Evolutionary conservation across 371 early-diverging fungal genomes (phyloP).

Genomic region (Mortierella sp.): DNA sequence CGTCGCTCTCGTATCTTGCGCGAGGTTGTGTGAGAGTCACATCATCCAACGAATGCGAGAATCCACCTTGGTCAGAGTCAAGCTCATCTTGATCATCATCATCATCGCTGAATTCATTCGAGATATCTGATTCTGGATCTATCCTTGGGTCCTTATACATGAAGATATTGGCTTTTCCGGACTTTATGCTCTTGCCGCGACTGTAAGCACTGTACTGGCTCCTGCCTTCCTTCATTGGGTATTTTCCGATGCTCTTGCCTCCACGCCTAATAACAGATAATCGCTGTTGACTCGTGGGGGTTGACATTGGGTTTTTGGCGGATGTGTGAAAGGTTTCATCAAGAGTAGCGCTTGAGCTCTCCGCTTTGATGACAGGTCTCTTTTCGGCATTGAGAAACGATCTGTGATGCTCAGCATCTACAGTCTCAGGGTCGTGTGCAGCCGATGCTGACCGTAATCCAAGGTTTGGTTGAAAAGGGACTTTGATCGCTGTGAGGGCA

Average conservation of each 20-base stretch:
- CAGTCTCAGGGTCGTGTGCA: background rate
- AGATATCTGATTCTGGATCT: slow-evolving; percentile 34
- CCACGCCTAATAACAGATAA: slow-evolving; percentile 25
- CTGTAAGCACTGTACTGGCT: slow-evolving; percentile 4
- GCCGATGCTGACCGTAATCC: background rate
- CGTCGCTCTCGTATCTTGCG: slow-evolving; percentile 21
- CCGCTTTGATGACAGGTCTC: slow-evolving; percentile 12
- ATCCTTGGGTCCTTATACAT: slow-evolving; percentile 14
- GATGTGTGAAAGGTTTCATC: slow-evolving; percentile 36
- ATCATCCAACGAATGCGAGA: background rate
- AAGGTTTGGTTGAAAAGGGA: slow-evolving; percentile 40
- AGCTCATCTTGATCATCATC: background rate
- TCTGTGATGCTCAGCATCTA: background rate
- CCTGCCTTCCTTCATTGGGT: slow-evolving; percentile 19
- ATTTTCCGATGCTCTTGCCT: slow-evolving; percentile 47
- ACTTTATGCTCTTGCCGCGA: slow-evolving; percentile 34
- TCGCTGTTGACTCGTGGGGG: slow-evolving; percentile 23
- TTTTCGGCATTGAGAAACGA: slow-evolving; percentile 8
- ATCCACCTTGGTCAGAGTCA: background rate
- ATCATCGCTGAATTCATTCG: slow-evolving; percentile 23
- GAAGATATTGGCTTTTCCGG: slow-evolving; percentile 33
- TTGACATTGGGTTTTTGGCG: slow-evolving; percentile 44
- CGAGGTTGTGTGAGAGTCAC: background rate
- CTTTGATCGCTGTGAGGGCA: slow-evolving; percentile 34
- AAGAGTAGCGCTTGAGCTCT: background rate